Evolutionary conservation across 140 eudicot genomes (phyloP), one percentile per base, ranked within the genome.

Genomic region (Senecio squalidus): DNA sequence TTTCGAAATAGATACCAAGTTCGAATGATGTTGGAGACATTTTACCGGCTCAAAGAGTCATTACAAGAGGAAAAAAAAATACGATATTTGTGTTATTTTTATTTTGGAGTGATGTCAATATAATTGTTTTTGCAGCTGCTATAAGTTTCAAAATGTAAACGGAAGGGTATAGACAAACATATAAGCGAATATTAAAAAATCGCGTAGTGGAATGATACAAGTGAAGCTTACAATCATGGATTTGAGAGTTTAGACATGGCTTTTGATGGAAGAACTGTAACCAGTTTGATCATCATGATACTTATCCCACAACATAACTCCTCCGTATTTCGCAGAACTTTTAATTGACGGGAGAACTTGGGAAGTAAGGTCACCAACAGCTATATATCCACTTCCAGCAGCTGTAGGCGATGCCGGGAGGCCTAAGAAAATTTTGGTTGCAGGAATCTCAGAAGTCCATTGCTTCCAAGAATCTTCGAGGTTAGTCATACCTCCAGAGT

Each of bases 301-400:
- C 71, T 70, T 78, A 14, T 73, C 74, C 77, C 80, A 78, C 54
- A 78, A 51, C 84, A 78, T 78, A 26, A 75, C 86, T 22, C 86
- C 86, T 18, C 82, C 86, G 47, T 75, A 75, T 44, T 75, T 76
- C 7, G 66, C 38, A 10, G 86, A 73, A 28, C 67, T 67, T 76
- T 76, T 80, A 5, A 76, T 72, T 4, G 36, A 56, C 11, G 83
- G 83, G 57, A 76, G 83, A 15, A 76, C 83, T 66, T 72, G 23
- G 1, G 86, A 71, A 21, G 77, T 80, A 9, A 80, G 58, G 39
- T 72, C 86, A 58, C 68, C 70, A n/a, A 74, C 69, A 27, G 86
- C 53, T 6, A 80, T 67, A 49, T 66, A 80, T 17, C 85, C 81
- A 18, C 69, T 74, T 29, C 76, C 81, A 0, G 85, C 81, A 6